These are phyloP conservation scores for Kluyveromyces lactis DNA, from an alignment of 805 yeast genomes.

Conservation along the genomic window DNA sequence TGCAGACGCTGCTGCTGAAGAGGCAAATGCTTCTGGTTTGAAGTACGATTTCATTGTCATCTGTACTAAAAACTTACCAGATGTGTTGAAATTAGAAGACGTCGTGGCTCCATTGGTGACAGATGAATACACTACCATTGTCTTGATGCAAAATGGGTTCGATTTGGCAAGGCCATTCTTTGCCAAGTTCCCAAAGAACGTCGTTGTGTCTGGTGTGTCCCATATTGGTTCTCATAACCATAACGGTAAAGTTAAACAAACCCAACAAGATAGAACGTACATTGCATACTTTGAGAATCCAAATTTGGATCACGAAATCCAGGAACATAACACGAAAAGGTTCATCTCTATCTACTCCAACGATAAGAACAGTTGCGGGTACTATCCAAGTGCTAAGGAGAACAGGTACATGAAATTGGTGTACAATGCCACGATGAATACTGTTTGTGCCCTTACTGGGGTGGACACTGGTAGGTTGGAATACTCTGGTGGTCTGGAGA, in stretches of 20 bases:
- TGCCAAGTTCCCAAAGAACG: conserved; percentile 40
- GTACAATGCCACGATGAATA: conserved; percentile 61
- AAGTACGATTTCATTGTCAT: conserved; percentile 51
- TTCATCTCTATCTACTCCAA: conserved; percentile 41
- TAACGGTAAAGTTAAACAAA: conserved; percentile 39
- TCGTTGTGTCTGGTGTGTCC: conserved; percentile 52
- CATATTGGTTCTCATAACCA: conserved; percentile 49
- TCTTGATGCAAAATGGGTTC: conserved; percentile 56
- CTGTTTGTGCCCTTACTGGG: conserved; percentile 50
- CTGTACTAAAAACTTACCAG: conserved; percentile 60
- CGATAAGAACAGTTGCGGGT: conserved; percentile 33
- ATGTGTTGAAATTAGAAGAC: conserved; percentile 45
- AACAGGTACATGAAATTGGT: conserved; percentile 61
- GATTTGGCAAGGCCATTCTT: conserved; percentile 49
- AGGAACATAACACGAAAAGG: conserved; percentile 31
- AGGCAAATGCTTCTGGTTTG: conserved; percentile 14
- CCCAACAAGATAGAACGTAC: conserved; percentile 36
- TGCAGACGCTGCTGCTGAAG: conserved; percentile 33
- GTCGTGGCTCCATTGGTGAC: conserved; percentile 42
- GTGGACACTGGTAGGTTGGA: conserved; percentile 51
- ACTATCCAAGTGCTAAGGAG: conserved; percentile 39
- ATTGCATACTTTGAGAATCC: conserved; percentile 43
- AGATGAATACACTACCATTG: conserved; percentile 36
- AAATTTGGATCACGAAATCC: conserved; percentile 18
- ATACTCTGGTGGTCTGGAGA: conserved; percentile 35